Evolutionary conservation across 1,284 basidiomycete genomes (phyloP).

Genomic region (Ustilago tritici): DNA sequence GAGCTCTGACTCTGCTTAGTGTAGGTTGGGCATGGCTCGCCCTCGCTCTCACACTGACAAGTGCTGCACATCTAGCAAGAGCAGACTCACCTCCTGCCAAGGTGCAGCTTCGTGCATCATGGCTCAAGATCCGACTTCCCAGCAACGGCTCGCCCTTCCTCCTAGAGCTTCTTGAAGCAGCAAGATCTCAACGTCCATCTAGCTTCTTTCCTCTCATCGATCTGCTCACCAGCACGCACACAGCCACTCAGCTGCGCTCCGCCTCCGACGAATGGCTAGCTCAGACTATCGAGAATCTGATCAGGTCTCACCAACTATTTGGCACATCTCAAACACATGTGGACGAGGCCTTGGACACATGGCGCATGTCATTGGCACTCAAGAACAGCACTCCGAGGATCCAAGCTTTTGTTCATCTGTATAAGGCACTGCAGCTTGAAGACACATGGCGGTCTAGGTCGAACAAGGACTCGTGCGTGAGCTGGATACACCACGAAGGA

Average conservation of each 20-base stretch:
- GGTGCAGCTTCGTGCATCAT: conserved; percentile 82
- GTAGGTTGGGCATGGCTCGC: conserved; percentile 32
- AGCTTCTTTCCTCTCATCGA: conserved; percentile 55
- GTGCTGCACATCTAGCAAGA: background rate
- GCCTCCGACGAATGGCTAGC: conserved; percentile 31
- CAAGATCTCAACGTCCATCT: conserved; percentile 35
- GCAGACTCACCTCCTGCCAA: conserved; percentile 76
- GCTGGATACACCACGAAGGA: conserved; percentile 52
- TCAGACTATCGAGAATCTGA: conserved; percentile 14
- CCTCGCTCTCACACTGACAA: conserved; percentile 16
- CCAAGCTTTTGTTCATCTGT: conserved; percentile 62
- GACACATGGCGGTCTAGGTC: conserved; percentile 70
- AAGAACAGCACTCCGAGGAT: conserved; percentile 55
- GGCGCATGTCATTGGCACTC: conserved; percentile 57
- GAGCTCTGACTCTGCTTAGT: conserved; percentile 26
- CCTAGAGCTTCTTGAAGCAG: conserved; percentile 83
- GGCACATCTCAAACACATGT: background rate
- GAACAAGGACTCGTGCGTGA: conserved; percentile 42
- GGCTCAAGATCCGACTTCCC: conserved; percentile 74
- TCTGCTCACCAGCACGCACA: conserved; percentile 27
- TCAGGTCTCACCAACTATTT: conserved; percentile 21
- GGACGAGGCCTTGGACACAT: conserved; percentile 40
- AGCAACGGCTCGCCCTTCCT: conserved; percentile 69
- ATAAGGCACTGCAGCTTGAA: conserved; percentile 34
- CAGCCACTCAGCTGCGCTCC: conserved; percentile 10